These are phyloP conservation scores for Posidonia australis DNA, from an alignment of 106 monocot genomes.

Conservation along the genomic window DNA sequence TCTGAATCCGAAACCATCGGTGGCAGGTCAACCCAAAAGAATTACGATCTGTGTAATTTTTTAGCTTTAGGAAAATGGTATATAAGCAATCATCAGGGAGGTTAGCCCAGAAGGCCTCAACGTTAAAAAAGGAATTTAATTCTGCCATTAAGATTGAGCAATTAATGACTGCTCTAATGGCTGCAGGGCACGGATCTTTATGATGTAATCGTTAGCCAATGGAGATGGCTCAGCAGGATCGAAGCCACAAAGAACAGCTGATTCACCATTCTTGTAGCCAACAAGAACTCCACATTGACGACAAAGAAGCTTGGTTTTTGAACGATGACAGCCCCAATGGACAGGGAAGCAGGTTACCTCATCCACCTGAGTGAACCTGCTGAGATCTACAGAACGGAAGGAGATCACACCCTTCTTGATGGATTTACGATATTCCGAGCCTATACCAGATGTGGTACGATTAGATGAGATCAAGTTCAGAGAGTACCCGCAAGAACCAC, in stretches of 20 bases:
- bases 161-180: conserved; percentile 20
- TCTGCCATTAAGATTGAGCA: background rate
- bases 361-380: conserved; percentile 61
- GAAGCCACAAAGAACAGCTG: conserved; percentile 35
- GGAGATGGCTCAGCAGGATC: conserved; percentile 15
- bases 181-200: conserved; percentile 45
- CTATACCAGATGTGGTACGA: conserved; percentile 27
- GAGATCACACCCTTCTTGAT: conserved; percentile 47
- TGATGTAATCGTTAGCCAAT: conserved; percentile 35
- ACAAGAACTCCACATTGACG: conserved; percentile 46
- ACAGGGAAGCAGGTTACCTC: conserved; percentile 45
- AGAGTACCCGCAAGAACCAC: conserved; percentile 49
- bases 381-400: conserved; percentile 46
- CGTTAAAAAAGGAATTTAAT: background rate
- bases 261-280: conserved; percentile 31
- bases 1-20: conserved; percentile 56
- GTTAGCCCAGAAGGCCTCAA: background rate
- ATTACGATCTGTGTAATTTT: conserved; percentile 23
- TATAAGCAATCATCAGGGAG: conserved; percentile 30
- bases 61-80: conserved; percentile 39
- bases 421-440: conserved; percentile 28
- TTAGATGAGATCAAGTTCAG: conserved; percentile 64
- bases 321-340: conserved; percentile 20
- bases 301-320: conserved; percentile 63
- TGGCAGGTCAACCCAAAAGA: conserved; percentile 69